Base-by-base conservation (phyloP, 73 alveolate genomes). In the Urostyla sp. region DNA sequence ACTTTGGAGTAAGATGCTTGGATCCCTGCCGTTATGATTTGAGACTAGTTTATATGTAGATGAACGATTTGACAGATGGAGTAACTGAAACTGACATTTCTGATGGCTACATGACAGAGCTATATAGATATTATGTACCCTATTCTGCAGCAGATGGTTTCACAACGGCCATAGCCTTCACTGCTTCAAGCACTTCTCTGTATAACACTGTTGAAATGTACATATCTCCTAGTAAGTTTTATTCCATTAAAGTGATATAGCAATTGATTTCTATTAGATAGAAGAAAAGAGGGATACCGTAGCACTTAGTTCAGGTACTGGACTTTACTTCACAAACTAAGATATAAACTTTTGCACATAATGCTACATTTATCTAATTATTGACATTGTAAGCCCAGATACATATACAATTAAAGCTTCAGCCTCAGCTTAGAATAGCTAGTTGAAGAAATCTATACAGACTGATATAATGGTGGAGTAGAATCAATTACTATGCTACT, bases 261-360 rank as follows among this genome's bases (percentile, higher is more conserved):
- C n/a, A n/a, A n/a, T n/a, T n/a, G n/a, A n/a, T n/a, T n/a, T n/a
- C n/a, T 48, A 69, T 23, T 31, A 69, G 23, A 6, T 48, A 5
- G 83, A 69, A 30, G 83, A 69, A 46, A 45, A 69, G 30, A 69
- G 49, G 24, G 72, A 46, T 6, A 69, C 44, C 11, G 34, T 46
- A 27, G 1, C 49, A 7, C 34, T 69, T 6, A 2, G 7, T 24
- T 20, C 44, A 5, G 83, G 83, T 11, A 69, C 48, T 6, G 83
- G 83, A 6, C 49, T 13, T 30, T 0, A 13, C 3, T 69, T 69
- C 45, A 69, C 83, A 4, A 69, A 69, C 34, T 20, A 69, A 21
- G 83, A 69, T 31, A 37, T n/a, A 27, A 69, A 55, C 2, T 69
- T 67, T 67, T 69, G 83, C 54, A 69, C 83, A 21, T 38, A 54